Evolutionary conservation across 768 basidiomycete species (phyloP), one percentile per base, ranked within the genome.

Genomic region (Leccinum disarticulatum): DNA sequence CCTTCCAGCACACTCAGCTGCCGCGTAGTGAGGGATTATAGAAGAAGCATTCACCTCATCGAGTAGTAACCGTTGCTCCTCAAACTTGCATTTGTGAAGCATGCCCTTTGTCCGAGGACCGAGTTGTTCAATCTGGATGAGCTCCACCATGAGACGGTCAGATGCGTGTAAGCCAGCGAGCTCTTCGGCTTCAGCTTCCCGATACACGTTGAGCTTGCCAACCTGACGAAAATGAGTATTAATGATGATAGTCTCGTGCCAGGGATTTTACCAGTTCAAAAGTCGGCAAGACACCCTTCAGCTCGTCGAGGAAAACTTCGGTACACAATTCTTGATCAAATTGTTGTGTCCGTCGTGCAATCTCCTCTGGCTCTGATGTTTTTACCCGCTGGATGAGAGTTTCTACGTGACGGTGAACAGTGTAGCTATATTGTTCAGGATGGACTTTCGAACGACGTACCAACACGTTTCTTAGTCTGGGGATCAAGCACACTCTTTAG

Each of bases 71-170:
- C 88, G 88, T 30, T 86, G 87, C 69, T 98, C 95, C 8, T 93
- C 90, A 68, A 97, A 98, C 46, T 85, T 84, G 59, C 86, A 85
- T 67, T 88, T 89, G 71, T 95, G 98, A 35, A 97, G 79, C 97
- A 99, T 98, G 19, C 93, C 88, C 68, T 96, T 87, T 60, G 98
- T 88, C 9, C 97, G 86, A 50, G 93, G 90, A 10, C 81, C 83
- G 10, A 99, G 79, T 36, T 93, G 88, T 47, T 96, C 86, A 28
- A 98, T 95, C 72, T 97, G 93, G 67, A 98, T 97, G 38, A 98
- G 80, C 63, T 95, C 90, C 27, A 98, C 94, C 91, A 99, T 95
- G 52, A 99, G 83, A 35, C 97, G 87, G 76, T 99, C 96, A 17
- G 97, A 90, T 19, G 90, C 88, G 74, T 98, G 95, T 19, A 99